A percentile compares a stretch with the other conserved stretches of the same genome.
phyloP scores from a whole-genome alignment of 2,329 filamentous ascomycete species.

The Beauveria sp. region DNA sequence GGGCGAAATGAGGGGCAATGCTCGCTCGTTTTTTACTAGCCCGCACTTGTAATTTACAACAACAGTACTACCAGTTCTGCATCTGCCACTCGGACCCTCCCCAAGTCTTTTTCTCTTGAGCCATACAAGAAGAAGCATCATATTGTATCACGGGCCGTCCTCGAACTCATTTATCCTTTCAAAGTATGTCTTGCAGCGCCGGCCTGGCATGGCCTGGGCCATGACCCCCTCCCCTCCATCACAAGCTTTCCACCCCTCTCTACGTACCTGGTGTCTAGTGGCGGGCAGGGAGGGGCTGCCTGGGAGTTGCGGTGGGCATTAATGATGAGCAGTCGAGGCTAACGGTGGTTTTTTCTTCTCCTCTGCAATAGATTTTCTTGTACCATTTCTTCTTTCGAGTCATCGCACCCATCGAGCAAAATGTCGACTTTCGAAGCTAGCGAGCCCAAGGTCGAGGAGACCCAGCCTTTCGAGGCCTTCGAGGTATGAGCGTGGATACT shows the following conservation, averaged over 20 bases:
- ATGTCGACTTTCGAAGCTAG: conserved; percentile 45
- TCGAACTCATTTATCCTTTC: background rate
- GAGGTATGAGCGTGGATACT: conserved; percentile 19
- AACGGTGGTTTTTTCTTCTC: background rate
- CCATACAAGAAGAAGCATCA: background rate
- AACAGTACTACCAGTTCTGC: conserved; percentile 10
- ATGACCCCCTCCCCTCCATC: background rate
- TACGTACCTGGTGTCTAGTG: background rate
- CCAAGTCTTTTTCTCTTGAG: background rate
- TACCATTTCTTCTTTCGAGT: background rate
- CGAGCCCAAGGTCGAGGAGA: conserved; percentile 49
- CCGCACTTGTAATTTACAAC: conserved; percentile 13
- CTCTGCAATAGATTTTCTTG: conserved; percentile 1
- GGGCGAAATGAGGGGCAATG: conserved; percentile 12
- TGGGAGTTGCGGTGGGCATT: conserved; percentile 12
- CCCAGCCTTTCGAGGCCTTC: conserved; percentile 26
- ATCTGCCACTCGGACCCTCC: conserved; percentile 1
- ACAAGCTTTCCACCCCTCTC: conserved; percentile 7
- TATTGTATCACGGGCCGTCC: background rate
- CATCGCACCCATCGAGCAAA: conserved; percentile 19
- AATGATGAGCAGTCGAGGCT: conserved; percentile 1
- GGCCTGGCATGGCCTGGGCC: background rate
- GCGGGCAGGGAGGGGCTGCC: background rate
- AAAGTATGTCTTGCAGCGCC: background rate
- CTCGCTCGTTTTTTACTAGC: conserved; percentile 9